A percentile compares a stretch with the other conserved stretches of the same genome.
Conservation (phyloP, 139 green algal genomes). For the Ulvella scutata region DNA sequence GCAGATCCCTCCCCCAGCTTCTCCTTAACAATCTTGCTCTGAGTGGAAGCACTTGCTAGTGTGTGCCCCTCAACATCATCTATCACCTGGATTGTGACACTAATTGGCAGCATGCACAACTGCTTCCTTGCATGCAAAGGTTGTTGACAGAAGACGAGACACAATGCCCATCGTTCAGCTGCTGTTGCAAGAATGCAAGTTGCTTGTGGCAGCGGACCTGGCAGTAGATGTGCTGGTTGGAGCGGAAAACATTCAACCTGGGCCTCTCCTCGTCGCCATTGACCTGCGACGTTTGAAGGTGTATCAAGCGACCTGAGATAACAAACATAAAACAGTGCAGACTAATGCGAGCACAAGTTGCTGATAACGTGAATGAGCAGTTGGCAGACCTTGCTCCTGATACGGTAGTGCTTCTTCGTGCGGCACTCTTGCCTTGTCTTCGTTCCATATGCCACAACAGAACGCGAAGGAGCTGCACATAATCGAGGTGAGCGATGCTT, state of each 20-base stretch:
- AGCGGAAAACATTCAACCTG: slow-evolving; percentile 82
- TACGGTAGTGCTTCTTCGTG: slow-evolving; percentile 39
- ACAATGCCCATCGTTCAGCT: no score
- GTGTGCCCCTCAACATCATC: slow-evolving; percentile 71
- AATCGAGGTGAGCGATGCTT: no score
- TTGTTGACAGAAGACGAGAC: no score
- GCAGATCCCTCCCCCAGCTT: slow-evolving; percentile 12
- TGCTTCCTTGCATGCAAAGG: no score
- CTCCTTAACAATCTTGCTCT: slow-evolving; percentile 45
- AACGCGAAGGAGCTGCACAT: no score
- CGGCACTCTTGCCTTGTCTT: no score
- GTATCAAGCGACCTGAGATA: no score
- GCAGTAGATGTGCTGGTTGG: slow-evolving; percentile 94
- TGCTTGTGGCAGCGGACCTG: no score
- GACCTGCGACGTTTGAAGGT: slow-evolving; percentile 39
- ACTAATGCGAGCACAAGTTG: neutral
- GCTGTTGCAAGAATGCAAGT: no score
- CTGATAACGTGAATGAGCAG: neutral
- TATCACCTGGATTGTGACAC: slow-evolving; percentile 65
- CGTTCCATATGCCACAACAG: no score
- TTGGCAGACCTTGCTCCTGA: slow-evolving; percentile 42
- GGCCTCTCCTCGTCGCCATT: slow-evolving; percentile 74
- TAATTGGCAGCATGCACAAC: no score
- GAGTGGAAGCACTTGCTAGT: slow-evolving; percentile 60
- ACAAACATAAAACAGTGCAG: no score